Evolutionary conservation across 805 yeast species (phyloP), one percentile per base, ranked within the genome.

Genomic region (Candida schatavii): DNA sequence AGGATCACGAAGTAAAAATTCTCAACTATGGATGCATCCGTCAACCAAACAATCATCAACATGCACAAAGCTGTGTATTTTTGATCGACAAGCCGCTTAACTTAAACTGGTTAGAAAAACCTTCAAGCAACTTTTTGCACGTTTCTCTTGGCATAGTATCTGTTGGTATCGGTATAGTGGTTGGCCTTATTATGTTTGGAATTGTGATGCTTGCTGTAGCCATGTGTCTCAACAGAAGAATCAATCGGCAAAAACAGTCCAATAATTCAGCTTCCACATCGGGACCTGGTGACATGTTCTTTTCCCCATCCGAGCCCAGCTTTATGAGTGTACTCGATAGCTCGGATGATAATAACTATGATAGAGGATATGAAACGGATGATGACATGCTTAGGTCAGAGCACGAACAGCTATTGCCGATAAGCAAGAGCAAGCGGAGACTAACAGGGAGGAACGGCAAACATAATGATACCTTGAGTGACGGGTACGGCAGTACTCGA

Each of bases 61-160:
- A 43, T 4, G 46, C 53, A 3, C 48, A 52, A 2, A 57, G 74
- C 3, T 85, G 90, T 47, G 74, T 86, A 1, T 80, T 83, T 47
- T 55, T 83, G 2, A 66, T 85, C 35, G 91, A 86, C 47, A 70
- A 78, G 37, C 88, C 90, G 2, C 64, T 86, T n/a, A 75, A 77
- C 29, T 73, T 83, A 19, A 56, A 60, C 1, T 85, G 95, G 93
- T 56, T 83, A 4, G 73, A 74, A 25, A 48, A 52, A n/a, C 66
- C 51, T 5, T 55, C 71, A 17, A 73, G 75, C 27, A 56, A 54
- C 35, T 66, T 68, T 43, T 65, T 80, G 35, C 84, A 77, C 45
- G 59, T 85, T 19, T 83, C 76, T 46, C 61, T 86, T 28, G 89
- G 93, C 4, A 72, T 79, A 40, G 72, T 82, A 15, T 86, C 91